A percentile compares a stretch with the other conserved stretches of the same genome.
These are phyloP conservation scores for Cairneyella variabilis DNA, from an alignment of 495 filamentous ascomycete species.

Conservation along the genomic window DNA sequence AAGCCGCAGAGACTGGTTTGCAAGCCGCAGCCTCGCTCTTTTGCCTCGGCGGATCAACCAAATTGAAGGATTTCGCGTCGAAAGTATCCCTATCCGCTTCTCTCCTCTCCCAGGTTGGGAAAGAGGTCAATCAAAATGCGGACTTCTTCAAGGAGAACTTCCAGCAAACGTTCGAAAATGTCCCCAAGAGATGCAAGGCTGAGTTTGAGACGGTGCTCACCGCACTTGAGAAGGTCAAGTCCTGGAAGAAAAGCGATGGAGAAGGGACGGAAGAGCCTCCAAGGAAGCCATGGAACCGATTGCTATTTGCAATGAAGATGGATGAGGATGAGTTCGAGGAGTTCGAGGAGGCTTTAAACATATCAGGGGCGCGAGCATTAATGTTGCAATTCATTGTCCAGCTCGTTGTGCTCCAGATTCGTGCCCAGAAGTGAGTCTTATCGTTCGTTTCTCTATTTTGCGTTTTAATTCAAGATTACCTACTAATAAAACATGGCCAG, in stretches of 20 bases:
- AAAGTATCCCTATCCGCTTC: not conserved
- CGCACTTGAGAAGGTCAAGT: not conserved
- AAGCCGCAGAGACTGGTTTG: not conserved
- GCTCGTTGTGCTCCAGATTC: slow-evolving; percentile 1
- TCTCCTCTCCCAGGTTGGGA: not conserved
- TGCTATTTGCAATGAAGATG: not conserved
- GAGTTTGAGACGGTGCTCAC: not conserved
- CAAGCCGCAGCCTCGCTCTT: not conserved
- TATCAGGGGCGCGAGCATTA: not conserved
- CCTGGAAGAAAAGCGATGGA: not conserved
- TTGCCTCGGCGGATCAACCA: not conserved
- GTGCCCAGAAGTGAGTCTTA: not conserved
- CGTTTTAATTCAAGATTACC: not conserved
- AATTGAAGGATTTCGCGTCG: not conserved
- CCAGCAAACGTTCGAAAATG: not conserved
- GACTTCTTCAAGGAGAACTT: slow-evolving; percentile 1
- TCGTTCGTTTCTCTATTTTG: not conserved
- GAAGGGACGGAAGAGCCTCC: not conserved
- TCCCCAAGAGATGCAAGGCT: not conserved
- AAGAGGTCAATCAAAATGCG: not conserved
- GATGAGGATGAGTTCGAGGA: not conserved
- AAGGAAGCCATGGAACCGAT: not conserved
- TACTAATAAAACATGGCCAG: not conserved
- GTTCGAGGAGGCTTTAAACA: not conserved
- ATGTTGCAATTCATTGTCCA: not conserved